Base-by-base conservation (phyloP, 1,139 yeast species). In the Diutina neorugosa region DNA sequence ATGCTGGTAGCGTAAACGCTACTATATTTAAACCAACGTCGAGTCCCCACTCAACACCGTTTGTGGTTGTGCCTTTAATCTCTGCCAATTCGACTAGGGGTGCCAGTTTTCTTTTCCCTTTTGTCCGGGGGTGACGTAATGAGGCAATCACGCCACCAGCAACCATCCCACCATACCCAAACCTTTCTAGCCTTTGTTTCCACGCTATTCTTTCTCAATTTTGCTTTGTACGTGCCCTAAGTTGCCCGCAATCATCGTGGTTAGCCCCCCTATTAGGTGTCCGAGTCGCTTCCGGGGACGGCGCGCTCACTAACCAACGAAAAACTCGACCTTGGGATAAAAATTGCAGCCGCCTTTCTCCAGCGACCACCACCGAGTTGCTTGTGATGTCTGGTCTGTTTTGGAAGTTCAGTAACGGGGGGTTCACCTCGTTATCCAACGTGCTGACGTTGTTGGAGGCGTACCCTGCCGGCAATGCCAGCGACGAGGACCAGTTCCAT, bases 371-470 rank as follows among this genome's bases (percentile, higher is more conserved):
- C 31, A 14, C 14, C 12, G 37, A 31, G 37, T 16, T 12, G 12
- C 12, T 6, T 2, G 1, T 14, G 19, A 84, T 84, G 93, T 83
- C 91, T 2, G 86, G 87, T 40, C 80, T 93, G 49, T 91, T 90
- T 68, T 91, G 98, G 98, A 85, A 88, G 67, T 86, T 88, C 68
- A 88, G 91, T 54, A 86, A 84, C 66, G 93, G 46, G 46, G 46
- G 89, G 58, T 86, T 86, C 66, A 80, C 90, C 53, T 81, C 89
- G 53, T 80, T 83, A 51, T 82, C 91, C 9, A 80, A 86, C 56
- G 82, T 91, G 55, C 82, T 88, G 58, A 82, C 84, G 54, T 74
- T 91, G 51, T 76, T 93, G 58, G 87, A 85, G 60, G 74, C 74
- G 58, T 76, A 79, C 21, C 19, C 25, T 21, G 34, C 25, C 37